Evolutionary conservation across 768 basidiomycete species (phyloP), one percentile per base, ranked within the genome.

Genomic region (Mycena leptocephala): DNA sequence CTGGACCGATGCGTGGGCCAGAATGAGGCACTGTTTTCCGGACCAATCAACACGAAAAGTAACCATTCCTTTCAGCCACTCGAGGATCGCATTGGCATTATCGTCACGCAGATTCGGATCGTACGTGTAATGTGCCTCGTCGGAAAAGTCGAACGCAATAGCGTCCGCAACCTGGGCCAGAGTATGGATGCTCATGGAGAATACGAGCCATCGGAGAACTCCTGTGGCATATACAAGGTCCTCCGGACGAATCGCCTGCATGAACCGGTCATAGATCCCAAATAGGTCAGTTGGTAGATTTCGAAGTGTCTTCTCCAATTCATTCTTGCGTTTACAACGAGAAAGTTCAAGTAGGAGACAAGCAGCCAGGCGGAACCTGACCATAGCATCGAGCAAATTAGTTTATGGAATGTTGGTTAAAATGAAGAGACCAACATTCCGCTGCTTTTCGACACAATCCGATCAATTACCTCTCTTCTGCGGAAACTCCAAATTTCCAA

Each of bases 231-330:
- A 65, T 0, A 65, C 51, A 28, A 72, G 20, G 32, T 65, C 51
- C 24, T 72, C 14, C 30, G 16, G 35, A 6, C 37, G 71, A 56
- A 74, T 51, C 37, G 0, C 2, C 1, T 28, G 11, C 10, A 74
- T 14, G 55, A 74, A 74, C 16, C 72, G 72, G 33, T 67, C 65
- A 24, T 74, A 67, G 30, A 74, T 74, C 9, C 72, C 65, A 26
- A 74, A 74, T 3, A 74, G 35, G 22, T 74, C 72, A 24, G 28
- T 51, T 0, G 72, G 72, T 28, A 74, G 72, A 61, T 66, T 43
- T 16, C 28, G 33, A 4, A 74, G 72, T 48, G 55, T 67, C 39
- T 48, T n/a, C 20, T 67, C 56, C 7, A 74, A 53, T 53, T 74
- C 56, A 37, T 46, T 55, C 24, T 66, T 28, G 28, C 72, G 35